Percentiles rank a stretch among this genome's conserved stretches.
These are phyloP conservation scores for Lentinus tigrinus DNA, from an alignment of 768 basidiomycete species.

Conservation along the genomic window DNA sequence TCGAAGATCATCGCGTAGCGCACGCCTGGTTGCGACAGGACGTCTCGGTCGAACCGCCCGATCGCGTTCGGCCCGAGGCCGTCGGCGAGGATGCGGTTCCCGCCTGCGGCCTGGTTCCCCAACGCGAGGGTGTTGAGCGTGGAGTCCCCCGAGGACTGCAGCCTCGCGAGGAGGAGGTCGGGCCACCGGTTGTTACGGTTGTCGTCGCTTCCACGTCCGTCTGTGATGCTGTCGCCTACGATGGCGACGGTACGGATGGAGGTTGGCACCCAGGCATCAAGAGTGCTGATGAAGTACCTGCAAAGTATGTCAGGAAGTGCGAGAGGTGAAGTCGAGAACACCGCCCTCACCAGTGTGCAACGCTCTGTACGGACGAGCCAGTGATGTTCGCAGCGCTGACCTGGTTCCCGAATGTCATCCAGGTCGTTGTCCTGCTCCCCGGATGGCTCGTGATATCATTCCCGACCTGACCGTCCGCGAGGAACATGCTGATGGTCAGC, in stretches of 20 bases:
- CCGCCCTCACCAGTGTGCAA: conserved; percentile 40
- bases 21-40: conserved; percentile 46
- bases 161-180: conserved; percentile 43
- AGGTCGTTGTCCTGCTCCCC: conserved; percentile 48
- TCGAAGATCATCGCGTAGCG: conserved; percentile 50
- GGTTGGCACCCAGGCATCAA: conserved; percentile 39
- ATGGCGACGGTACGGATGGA: conserved; percentile 36
- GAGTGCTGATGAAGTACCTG: conserved; percentile 45
- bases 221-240: conserved; percentile 54
- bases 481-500: conserved; percentile 42
- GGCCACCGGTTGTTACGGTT: conserved; percentile 52
- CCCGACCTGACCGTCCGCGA: conserved; percentile 39
- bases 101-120: conserved; percentile 51
- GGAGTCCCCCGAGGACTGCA: conserved; percentile 33
- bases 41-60: conserved; percentile 50
- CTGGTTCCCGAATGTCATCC: conserved; percentile 37
- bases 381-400: conserved; percentile 37
- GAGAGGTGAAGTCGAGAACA: neutral
- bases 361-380: conserved; percentile 29
- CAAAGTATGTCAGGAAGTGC: neutral
- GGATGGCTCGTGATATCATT: conserved; percentile 47
- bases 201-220: conserved; percentile 46
- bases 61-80: conserved; percentile 48
- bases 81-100: conserved; percentile 50
- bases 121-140: conserved; percentile 38